Conservation (phyloP, 805 yeast genomes). For the Barnettozyma pratensis region DNA sequence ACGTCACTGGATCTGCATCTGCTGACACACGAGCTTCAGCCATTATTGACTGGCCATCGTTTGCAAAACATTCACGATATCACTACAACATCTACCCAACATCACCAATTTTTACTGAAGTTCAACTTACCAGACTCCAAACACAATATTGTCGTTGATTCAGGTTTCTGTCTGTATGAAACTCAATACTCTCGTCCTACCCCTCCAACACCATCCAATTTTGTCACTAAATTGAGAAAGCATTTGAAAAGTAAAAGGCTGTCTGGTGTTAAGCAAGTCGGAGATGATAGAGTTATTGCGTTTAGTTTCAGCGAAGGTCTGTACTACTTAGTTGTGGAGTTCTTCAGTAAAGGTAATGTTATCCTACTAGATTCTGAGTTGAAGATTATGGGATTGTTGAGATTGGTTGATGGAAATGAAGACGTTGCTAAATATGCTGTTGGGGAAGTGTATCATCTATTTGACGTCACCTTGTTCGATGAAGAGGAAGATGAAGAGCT, state of each 20-base stretch:
- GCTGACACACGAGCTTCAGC: constrained; percentile 59
- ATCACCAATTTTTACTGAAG: constrained; percentile 70
- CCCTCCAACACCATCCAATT: constrained; percentile 77
- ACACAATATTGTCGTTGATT: constrained; percentile 69
- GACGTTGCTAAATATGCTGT: constrained; percentile 64
- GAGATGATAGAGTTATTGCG: constrained; percentile 78
- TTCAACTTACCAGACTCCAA: constrained; percentile 83
- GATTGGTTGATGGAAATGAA: constrained; percentile 72
- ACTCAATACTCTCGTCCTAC: constrained; percentile 80
- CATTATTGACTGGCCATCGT: constrained; percentile 56
- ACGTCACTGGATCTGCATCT: constrained; percentile 78
- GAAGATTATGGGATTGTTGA: constrained; percentile 67
- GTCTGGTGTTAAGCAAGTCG: constrained; percentile 66
- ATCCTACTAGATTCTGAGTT: constrained; percentile 64
- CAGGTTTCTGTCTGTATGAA: constrained; percentile 76
- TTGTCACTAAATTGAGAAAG: constrained; percentile 81
- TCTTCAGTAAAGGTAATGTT: constrained; percentile 93
- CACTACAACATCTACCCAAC: constrained; percentile 41
- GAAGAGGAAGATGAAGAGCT: constrained; percentile 4
- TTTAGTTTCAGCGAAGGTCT: constrained; percentile 80
- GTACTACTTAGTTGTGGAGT: constrained; percentile 76
- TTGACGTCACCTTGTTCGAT: constrained; percentile 47
- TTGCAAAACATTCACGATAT: constrained; percentile 83
- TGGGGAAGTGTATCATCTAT: constrained; percentile 63
- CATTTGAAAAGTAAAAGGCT: constrained; percentile 78